These are phyloP conservation scores for Claviceps quebecensis DNA, from an alignment of 2,329 filamentous ascomycete species.

Conservation along the genomic window DNA sequence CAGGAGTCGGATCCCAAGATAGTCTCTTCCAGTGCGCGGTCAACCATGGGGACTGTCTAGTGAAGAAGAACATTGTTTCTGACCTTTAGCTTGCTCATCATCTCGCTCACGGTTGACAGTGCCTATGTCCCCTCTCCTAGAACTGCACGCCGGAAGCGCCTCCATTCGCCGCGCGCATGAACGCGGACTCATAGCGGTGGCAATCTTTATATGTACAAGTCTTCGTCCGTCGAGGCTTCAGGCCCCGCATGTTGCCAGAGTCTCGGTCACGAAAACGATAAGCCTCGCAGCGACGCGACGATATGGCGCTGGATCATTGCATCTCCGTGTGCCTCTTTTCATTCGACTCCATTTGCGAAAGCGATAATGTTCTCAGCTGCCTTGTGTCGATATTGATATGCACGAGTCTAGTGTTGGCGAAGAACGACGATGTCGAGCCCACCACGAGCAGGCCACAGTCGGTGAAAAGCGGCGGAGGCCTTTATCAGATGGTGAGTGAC, in stretches of 20 bases:
- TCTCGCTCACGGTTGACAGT: slow-evolving; percentile 16
- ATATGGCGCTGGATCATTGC: slow-evolving; percentile 23
- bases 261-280: neutral
- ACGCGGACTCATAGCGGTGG: slow-evolving; percentile 20
- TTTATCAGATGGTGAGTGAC: slow-evolving; percentile 38
- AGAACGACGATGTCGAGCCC: slow-evolving; percentile 31
- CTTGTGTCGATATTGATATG: slow-evolving; percentile 40
- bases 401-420: slow-evolving; percentile 23
- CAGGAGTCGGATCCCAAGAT: slow-evolving; percentile 19
- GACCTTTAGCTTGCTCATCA: neutral
- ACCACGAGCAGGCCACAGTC: slow-evolving; percentile 42
- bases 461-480: slow-evolving; percentile 37
- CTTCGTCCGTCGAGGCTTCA: slow-evolving; percentile 20
- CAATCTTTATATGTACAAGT: slow-evolving; percentile 28
- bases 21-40: slow-evolving; percentile 3
- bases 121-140: slow-evolving; percentile 42
- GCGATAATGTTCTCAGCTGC: slow-evolving; percentile 52
- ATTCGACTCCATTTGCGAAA: slow-evolving; percentile 47
- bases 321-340: slow-evolving; percentile 43
- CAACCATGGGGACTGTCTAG: neutral
- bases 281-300: neutral
- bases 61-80: too few relatives aligned
- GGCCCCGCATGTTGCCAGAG: slow-evolving; percentile 16
- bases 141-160: slow-evolving; percentile 37
- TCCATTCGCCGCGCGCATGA: slow-evolving; percentile 36